phyloP scores from a whole-genome alignment of 2,329 filamentous ascomycete genomes.

The Septoria linicola region DNA sequence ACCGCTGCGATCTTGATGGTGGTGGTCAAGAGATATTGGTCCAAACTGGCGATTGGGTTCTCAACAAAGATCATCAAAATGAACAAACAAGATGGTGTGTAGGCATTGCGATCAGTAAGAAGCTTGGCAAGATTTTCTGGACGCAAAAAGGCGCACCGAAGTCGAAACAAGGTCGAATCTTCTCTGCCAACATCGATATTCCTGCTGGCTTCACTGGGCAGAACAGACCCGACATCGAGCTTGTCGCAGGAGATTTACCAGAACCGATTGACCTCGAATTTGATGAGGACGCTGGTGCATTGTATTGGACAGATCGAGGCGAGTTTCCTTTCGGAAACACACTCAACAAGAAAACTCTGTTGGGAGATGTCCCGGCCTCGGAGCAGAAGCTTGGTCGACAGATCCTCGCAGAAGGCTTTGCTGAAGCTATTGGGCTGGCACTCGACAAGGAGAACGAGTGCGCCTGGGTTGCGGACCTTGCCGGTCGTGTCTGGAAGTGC shows the following conservation, averaged over 20 bases:
- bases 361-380: slow-evolving; percentile 15
- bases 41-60: slow-evolving; percentile 39
- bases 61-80: slow-evolving; percentile 21
- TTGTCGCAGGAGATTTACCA: slow-evolving; percentile 48
- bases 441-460: slow-evolving; percentile 17
- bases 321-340: slow-evolving; percentile 57
- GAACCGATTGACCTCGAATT: slow-evolving; percentile 61
- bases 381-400: slow-evolving; percentile 25
- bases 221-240: slow-evolving; percentile 45
- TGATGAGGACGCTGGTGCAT: slow-evolving; percentile 44
- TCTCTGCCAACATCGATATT: slow-evolving; percentile 48
- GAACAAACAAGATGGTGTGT: slow-evolving; percentile 41
- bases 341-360: slow-evolving; percentile 44
- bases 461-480: slow-evolving; percentile 23
- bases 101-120: slow-evolving; percentile 51
- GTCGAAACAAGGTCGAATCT: slow-evolving; percentile 53
- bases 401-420: slow-evolving; percentile 27
- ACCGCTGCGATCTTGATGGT: slow-evolving; percentile 41
- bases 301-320: slow-evolving; percentile 64
- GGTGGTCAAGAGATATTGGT: slow-evolving; percentile 42
- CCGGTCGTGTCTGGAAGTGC: slow-evolving; percentile 20
- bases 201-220: slow-evolving; percentile 34
- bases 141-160: slow-evolving; percentile 60
- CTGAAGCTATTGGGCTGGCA: slow-evolving; percentile 28
- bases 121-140: slow-evolving; percentile 56